A percentile compares a stretch with the other conserved stretches of the same genome.
Conservation (phyloP, 805 yeast species). For the Candida sakaeoensis region DNA sequence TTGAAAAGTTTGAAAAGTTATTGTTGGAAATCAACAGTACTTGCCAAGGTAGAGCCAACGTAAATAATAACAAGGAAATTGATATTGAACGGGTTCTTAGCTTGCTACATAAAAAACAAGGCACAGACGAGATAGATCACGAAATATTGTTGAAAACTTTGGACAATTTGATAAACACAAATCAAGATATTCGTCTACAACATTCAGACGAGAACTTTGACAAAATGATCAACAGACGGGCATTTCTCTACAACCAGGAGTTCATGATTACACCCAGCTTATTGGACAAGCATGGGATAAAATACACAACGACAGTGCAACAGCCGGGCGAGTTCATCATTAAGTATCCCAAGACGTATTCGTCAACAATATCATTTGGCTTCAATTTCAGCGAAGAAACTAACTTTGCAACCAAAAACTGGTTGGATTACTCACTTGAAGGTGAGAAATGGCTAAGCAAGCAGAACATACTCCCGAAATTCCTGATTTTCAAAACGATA, state of each 20-base stretch:
- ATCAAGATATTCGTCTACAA: constrained; percentile 25
- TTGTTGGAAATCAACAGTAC: constrained; percentile 18
- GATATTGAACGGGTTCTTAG: constrained; percentile 16
- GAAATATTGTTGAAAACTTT: constrained; percentile 27
- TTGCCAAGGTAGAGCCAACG: constrained; percentile 14
- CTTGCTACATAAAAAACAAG: constrained; percentile 3
- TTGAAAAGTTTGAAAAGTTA: constrained; percentile 47
- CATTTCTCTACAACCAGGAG: constrained; percentile 36
- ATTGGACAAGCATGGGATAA: constrained; percentile 47
- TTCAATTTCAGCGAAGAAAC: constrained; percentile 53
- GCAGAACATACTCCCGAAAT: constrained; percentile 48
- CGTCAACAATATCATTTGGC: constrained; percentile 52
- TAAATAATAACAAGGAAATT: constrained; percentile 19
- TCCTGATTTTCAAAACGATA: constrained; percentile 49
- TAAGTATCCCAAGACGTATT: constrained; percentile 53
- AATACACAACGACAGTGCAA: constrained; percentile 47
- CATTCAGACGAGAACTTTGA: constrained; percentile 26
- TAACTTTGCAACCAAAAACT: constrained; percentile 52
- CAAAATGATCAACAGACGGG: constrained; percentile 14
- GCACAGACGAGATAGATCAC: constrained; percentile 15
- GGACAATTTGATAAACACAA: constrained; percentile 28
- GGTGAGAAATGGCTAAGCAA: constrained; percentile 49
- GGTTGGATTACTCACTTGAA: constrained; percentile 50
- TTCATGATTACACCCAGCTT: constrained; percentile 47
- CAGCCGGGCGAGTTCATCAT: constrained; percentile 59